A percentile compares a stretch with the other conserved stretches of the same genome.
Evolutionary conservation across 371 early-diverging fungal species (phyloP).

Genomic region (Mortierella sp.): DNA sequence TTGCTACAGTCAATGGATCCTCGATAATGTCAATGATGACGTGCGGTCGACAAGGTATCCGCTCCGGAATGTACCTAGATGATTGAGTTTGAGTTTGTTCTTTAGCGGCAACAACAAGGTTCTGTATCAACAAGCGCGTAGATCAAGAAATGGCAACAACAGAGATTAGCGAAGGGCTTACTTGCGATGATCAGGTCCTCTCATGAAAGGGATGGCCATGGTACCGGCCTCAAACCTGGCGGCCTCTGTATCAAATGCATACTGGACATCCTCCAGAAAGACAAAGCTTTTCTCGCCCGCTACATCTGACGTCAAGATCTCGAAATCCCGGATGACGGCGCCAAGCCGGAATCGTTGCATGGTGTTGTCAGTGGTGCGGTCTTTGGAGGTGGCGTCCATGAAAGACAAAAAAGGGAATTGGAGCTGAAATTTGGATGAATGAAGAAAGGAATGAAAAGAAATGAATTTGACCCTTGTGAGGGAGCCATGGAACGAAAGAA

Average conservation of each 20-base stretch:
- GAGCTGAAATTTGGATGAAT: no score
- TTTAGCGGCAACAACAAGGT: no score
- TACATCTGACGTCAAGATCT: background rate
- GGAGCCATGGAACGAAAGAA: no score
- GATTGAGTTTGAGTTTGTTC: background rate
- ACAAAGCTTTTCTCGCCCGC: background rate
- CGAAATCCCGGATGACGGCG: background rate
- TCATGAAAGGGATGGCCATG: background rate
- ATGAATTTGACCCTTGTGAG: no score
- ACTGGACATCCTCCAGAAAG: slow-evolving; percentile 5
- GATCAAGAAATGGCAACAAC: no score
- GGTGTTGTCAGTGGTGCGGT: background rate
- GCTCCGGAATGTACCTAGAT: slow-evolving; percentile 1
- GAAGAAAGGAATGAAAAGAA: no score
- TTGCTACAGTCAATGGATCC: background rate
- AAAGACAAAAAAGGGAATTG: no score
- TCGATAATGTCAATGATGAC: background rate
- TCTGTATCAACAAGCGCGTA: no score
- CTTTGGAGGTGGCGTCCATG: background rate
- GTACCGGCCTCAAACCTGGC: slow-evolving; percentile 5
- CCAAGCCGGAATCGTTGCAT: background rate
- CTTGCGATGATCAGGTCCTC: slow-evolving; percentile 5
- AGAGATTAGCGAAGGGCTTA: background rate
- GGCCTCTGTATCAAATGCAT: background rate
- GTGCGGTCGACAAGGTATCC: background rate